Conservation (phyloP, 2,329 filamentous ascomycete genomes). For the Ophiostoma sp. region DNA sequence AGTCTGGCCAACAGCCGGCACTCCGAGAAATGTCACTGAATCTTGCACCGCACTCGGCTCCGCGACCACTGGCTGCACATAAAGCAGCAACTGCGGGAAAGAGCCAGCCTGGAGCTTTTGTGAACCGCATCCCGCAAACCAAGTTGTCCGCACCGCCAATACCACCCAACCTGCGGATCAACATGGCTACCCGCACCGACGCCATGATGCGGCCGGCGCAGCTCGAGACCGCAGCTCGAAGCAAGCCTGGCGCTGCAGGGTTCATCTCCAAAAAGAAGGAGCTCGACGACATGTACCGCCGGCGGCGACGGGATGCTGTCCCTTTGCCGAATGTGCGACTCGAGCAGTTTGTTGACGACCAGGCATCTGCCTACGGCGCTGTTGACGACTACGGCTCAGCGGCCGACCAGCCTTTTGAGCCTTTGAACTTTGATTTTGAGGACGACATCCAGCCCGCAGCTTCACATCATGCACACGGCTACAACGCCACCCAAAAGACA, state of each 20-base stretch:
- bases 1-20: not conserved
- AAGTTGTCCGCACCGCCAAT: constrained; percentile 25
- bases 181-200: not conserved
- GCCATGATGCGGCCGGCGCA: constrained; percentile 48
- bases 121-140: not conserved
- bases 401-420: not conserved
- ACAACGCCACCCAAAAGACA: not conserved
- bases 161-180: not conserved
- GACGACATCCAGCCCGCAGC: not conserved
- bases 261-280: constrained; percentile 55
- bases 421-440: not conserved
- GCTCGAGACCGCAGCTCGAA: constrained; percentile 51
- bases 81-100: not conserved
- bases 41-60: not conserved
- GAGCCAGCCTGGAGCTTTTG: not conserved
- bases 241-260: constrained; percentile 34
- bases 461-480: not conserved
- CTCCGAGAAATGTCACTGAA: constrained; percentile 25
- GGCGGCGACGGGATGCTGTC: constrained; percentile 34
- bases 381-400: not conserved
- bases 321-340: constrained; percentile 38
- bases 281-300: constrained; percentile 57
- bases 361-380: constrained; percentile 11
- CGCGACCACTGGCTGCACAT: not conserved
- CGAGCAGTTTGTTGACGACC: constrained; percentile 36